phyloP scores from a whole-genome alignment of 2,329 filamentous ascomycete species.

The Dothistroma pini region DNA sequence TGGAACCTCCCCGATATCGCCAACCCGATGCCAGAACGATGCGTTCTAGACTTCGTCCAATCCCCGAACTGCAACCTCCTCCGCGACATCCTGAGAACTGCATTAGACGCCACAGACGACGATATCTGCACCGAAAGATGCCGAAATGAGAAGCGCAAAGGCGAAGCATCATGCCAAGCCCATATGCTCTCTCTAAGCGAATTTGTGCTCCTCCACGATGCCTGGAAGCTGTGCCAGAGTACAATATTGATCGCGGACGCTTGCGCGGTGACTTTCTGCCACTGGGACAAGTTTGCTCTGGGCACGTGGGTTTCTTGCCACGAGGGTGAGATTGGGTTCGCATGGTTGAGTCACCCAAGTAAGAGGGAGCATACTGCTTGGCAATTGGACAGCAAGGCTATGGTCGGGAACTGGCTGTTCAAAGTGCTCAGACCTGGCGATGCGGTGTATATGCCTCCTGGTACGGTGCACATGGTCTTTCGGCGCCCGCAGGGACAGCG shows the following conservation, averaged over 20 bases:
- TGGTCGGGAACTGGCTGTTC: conserved; percentile 10
- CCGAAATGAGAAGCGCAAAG: no score
- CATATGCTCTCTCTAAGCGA: no score
- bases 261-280: conserved; percentile 14
- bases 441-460: conserved; percentile 16
- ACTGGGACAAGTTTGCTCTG: conserved; percentile 13
- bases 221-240: no score
- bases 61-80: no score
- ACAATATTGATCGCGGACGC: conserved; percentile 19
- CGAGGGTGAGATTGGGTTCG: conserved; percentile 22
- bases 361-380: not conserved
- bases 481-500: conserved; percentile 10
- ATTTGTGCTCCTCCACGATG: no score
- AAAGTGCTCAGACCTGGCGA: conserved; percentile 17
- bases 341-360: conserved; percentile 10
- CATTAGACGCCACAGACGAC: no score
- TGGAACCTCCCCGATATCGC: no score
- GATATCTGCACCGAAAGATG: no score
- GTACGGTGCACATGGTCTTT: conserved; percentile 17
- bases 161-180: no score
- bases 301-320: conserved; percentile 20
- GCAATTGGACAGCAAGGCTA: not conserved
- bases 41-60: no score
- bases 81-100: no score
- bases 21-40: no score